These are phyloP conservation scores for Ilyonectria robusta DNA, from an alignment of 2,329 filamentous ascomycete species.

Conservation along the genomic window DNA sequence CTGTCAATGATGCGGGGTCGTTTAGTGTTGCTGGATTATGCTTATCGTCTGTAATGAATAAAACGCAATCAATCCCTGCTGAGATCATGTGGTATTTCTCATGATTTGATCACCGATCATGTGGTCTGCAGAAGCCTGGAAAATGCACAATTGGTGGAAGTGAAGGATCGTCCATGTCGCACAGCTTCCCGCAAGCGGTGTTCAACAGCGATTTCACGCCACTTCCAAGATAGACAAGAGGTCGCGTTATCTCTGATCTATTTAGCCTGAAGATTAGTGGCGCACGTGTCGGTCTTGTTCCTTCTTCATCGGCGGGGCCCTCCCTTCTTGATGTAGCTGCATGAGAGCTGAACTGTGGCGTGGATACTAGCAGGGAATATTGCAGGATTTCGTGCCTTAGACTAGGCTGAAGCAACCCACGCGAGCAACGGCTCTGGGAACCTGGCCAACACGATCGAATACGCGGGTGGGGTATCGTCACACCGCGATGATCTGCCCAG, in stretches of 20 bases:
- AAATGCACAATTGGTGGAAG: background rate
- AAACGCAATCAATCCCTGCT: background rate
- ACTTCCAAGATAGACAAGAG: background rate
- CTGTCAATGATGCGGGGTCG: background rate
- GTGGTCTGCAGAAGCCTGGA: background rate
- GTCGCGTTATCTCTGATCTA: background rate
- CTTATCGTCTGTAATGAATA: background rate
- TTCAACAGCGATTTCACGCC: background rate
- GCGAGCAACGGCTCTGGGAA: background rate
- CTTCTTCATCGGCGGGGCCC: background rate
- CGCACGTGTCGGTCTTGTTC: background rate
- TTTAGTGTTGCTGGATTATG: background rate
- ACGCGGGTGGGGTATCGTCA: conserved; percentile 4
- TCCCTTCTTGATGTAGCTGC: conserved; percentile 7
- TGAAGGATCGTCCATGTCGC: background rate
- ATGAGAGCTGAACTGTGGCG: conserved; percentile 18
- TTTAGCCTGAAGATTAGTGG: background rate
- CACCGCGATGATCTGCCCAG: background rate
- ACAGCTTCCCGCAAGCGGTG: background rate
- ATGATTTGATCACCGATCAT: background rate
- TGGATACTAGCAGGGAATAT: conserved; percentile 7
- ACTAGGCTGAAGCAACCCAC: background rate
- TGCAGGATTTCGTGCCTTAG: background rate
- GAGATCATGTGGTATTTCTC: background rate
- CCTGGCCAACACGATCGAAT: conserved; percentile 1